Evolutionary conservation across 768 basidiomycete species (phyloP).

Genomic region (Boletus tomentosulus): DNA sequence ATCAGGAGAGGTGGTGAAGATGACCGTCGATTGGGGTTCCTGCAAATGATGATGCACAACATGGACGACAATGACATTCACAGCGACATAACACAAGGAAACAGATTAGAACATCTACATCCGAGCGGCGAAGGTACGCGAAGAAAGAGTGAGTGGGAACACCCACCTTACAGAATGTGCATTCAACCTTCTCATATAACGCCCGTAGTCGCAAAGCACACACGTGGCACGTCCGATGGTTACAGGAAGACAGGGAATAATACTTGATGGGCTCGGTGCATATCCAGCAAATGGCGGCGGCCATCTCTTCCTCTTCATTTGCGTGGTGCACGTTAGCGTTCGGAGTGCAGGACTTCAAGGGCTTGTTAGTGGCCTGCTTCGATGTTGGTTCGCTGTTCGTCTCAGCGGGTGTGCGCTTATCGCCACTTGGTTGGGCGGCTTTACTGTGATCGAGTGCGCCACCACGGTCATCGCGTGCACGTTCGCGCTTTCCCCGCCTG

Average conservation of each 20-base stretch:
- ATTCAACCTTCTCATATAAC: constrained; percentile 89
- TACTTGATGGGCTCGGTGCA: constrained; percentile 93
- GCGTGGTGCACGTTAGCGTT: not conserved
- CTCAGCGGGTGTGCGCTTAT: not conserved
- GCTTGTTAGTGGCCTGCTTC: not conserved
- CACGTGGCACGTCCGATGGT: constrained; percentile 93
- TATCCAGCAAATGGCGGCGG: constrained; percentile 68
- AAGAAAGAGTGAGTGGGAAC: not conserved
- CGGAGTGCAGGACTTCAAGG: not conserved
- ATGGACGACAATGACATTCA: not conserved
- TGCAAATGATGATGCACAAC: constrained; percentile 23
- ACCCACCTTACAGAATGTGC: constrained; percentile 91
- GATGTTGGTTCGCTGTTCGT: not conserved
- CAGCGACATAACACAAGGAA: not conserved
- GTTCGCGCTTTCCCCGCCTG: constrained; percentile 17
- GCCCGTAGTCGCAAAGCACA: constrained; percentile 85
- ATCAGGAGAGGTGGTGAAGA: constrained; percentile 69
- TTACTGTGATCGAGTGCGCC: not conserved
- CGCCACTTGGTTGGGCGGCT: constrained; percentile 1
- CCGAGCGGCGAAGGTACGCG: not conserved
- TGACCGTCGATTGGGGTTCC: constrained; percentile 68
- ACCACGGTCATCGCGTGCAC: constrained; percentile 13
- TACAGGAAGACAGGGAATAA: constrained; percentile 83
- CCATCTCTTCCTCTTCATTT: constrained; percentile 34
- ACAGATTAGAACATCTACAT: not conserved